Evolutionary conservation across 345 rosid genomes (phyloP), one percentile per base, ranked within the genome.

Genomic region (Salix suchowensis): DNA sequence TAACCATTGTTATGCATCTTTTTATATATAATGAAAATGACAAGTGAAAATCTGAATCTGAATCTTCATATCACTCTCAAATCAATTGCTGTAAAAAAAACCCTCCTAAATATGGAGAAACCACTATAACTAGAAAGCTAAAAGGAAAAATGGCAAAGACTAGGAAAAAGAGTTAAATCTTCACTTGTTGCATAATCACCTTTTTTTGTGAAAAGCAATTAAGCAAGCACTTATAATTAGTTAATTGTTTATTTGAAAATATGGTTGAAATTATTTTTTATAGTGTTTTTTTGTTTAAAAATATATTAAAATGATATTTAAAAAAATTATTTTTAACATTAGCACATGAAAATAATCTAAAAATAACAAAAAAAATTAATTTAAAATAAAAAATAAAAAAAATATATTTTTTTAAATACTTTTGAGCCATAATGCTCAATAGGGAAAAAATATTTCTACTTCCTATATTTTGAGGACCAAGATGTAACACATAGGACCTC

Each of bases 11-110:
- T 7, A 2, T 11, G 28, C 60, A 52, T 52, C 7, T 52, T 52
- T 21, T 7, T 21, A n/a, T 19, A 21, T 9, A n/a, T 19, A 19
- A 55, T 70, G 78, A 84, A 74, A 77, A 65, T 70, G 78, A 65
- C 70, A 54, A 0, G 42, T 21, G 21, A 54, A 70, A 65, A 71
- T 52, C 7, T 61, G n/a, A 30, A 30, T 28, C 30, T 28, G 30
- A 28, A 28, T 30, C 32, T 30, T 6, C 32, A 48, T 12, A 24
- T 40, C 79, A 28, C 21, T 65, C 16, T 72, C 76, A 67, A 55
- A 37, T 62, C 24, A 15, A 36, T 52, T 44, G 12, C 19, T 21
- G 40, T 16, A 48, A 37, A 77, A 23, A n/a, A n/a, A 2, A 24
- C 2, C 13, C 13, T 40, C 44, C 14, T 30, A 6, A 23, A 6